phyloP scores from a whole-genome alignment of 495 filamentous ascomycete species.

The Daldinia concentrica region DNA sequence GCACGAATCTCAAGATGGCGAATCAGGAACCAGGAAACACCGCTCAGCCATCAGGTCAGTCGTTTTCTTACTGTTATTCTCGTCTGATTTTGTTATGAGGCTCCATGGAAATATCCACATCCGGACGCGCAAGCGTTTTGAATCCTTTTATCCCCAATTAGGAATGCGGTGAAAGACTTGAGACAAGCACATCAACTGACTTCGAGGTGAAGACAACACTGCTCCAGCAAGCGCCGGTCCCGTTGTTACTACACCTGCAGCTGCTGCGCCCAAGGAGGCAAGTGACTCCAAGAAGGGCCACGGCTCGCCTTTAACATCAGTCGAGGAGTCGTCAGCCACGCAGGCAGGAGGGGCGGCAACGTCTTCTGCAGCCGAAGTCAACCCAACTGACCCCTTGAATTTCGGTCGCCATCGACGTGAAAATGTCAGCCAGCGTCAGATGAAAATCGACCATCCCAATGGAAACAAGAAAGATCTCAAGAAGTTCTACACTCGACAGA shows the following conservation, averaged over 20 bases:
- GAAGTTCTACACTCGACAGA: slow-evolving; percentile 65
- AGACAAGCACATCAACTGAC: slow-evolving; percentile 30
- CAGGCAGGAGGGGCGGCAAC: slow-evolving; percentile 12
- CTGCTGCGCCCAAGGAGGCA: slow-evolving; percentile 8
- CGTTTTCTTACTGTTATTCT: slow-evolving; percentile 7
- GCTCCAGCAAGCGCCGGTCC: slow-evolving; percentile 24
- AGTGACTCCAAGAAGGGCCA: slow-evolving; percentile 23
- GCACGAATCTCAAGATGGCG: slow-evolving; percentile 35
- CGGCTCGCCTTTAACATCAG: slow-evolving; percentile 3
- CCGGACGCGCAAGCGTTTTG: slow-evolving; percentile 33
- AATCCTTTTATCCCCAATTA: slow-evolving; percentile 16
- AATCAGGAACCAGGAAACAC: slow-evolving; percentile 37
- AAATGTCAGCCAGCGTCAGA: slow-evolving; percentile 52
- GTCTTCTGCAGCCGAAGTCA: slow-evolving; percentile 29
- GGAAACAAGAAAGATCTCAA: slow-evolving; percentile 56
- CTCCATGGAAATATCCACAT: slow-evolving; percentile 35
- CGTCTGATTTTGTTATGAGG: slow-evolving; percentile 31
- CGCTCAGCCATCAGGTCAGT: slow-evolving; percentile 41
- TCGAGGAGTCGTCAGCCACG: slow-evolving; percentile 15
- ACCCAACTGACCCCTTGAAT: slow-evolving; percentile 51
- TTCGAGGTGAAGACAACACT: slow-evolving; percentile 26
- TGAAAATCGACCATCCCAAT: slow-evolving; percentile 56
- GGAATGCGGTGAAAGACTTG: slow-evolving; percentile 13
- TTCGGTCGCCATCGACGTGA: slow-evolving; percentile 54
- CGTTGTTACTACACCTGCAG: slow-evolving; percentile 10